Evolutionary conservation across 192 early-diverging fungal species (phyloP), one percentile per base, ranked within the genome.

Genomic region (Coemansia sp.): DNA sequence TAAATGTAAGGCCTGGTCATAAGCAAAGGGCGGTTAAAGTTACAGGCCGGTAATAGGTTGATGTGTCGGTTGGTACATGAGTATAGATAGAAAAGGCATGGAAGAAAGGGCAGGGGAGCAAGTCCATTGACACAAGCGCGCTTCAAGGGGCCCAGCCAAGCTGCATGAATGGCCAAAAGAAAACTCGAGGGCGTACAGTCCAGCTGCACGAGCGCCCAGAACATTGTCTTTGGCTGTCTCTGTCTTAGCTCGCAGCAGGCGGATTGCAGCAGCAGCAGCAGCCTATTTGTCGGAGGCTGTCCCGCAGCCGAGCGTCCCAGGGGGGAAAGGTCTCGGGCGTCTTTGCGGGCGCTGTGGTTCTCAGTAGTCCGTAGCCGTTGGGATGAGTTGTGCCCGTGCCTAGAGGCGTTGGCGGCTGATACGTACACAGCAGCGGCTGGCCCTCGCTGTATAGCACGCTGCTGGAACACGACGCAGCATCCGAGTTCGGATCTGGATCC

Each of bases 381-480:
- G 34, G 14, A 39, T 50, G 20, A 6, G 48, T 21, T 34, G 62
- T 26, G 18, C 12, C 21, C 3, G 52, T 38, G 16, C 28, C 39
- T 4, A 59, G 48, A 1, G 45, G 18, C 5, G 37, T 34, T 1
- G 62, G 73, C 20, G 73, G 78, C 64, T 76, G 73, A 64, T 75
- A 75, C 12, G 78, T 73, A 60, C 70, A 71, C 64, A 81, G 55
- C 18, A 81, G 70, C 14, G 78, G 73, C 66, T 70, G 78, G 33
- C 78, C 78, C 61, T 81, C 78, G 64, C 62, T 59, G 56, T 72
- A 75, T 42, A 72, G 72, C 23, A 68, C 11, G 43, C 78, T 81
- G 69, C 78, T 75, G 10, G 59, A 47, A n/a, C 66, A 66, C 0
- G 77, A 73, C 47, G 33, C 38, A 1, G 61, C 41, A 18, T 62